phyloP scores from a whole-genome alignment of 1,139 yeast genomes.

The Kurtzmaniella natalensis region DNA sequence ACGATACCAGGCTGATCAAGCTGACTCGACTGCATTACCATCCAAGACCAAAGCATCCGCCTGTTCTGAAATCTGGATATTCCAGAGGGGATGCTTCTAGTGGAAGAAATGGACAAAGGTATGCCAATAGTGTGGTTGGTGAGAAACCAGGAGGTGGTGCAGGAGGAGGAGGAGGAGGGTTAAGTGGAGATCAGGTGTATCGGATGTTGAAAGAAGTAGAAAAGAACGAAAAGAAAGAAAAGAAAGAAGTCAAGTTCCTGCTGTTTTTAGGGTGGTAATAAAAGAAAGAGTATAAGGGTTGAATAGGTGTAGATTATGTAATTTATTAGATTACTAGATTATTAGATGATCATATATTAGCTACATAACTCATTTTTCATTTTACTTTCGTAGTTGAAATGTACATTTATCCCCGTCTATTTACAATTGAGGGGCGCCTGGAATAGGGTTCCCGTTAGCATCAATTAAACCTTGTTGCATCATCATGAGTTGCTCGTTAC shows the following conservation, averaged over 20 bases:
- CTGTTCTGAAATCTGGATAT: constrained; percentile 7
- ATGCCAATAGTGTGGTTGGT: constrained; percentile 7
- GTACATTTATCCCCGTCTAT: constrained; percentile 4
- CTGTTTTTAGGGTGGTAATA: constrained; percentile 1
- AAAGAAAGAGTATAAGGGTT: background rate
- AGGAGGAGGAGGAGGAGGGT: constrained; percentile 7
- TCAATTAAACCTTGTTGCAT: constrained; percentile 78
- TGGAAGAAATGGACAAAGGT: background rate
- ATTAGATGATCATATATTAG: background rate
- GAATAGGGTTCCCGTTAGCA: constrained; percentile 79
- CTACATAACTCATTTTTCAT: background rate
- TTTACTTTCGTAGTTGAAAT: too few species aligned
- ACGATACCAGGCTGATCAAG: constrained; percentile 3
- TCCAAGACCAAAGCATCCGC: constrained; percentile 6
- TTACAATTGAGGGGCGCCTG: constrained; percentile 57
- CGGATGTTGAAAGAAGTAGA: constrained; percentile 3
- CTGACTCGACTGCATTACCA: constrained; percentile 8
- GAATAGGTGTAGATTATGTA: background rate
- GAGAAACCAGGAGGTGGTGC: constrained; percentile 8
- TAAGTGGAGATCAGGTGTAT: constrained; percentile 4
- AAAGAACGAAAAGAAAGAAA: background rate
- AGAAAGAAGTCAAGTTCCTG: too few species aligned
- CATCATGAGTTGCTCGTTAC: constrained; percentile 77
- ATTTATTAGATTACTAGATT: background rate
- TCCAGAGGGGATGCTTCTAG: constrained; percentile 5